Evolutionary conservation across 208 protist species (phyloP).

Genomic region (Acanthamoeba sp.): DNA sequence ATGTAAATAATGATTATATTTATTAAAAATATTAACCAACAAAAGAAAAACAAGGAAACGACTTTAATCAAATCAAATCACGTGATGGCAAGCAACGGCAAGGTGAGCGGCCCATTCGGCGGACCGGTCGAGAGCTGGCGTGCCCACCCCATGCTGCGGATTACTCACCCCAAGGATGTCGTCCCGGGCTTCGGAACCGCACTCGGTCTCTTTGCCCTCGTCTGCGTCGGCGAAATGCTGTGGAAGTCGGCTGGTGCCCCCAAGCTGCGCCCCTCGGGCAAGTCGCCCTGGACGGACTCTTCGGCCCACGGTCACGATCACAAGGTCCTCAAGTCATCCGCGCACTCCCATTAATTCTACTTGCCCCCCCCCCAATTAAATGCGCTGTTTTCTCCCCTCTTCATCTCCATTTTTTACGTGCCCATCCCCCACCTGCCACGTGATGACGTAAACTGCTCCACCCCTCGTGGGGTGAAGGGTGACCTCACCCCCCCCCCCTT

Average conservation of each 20-base stretch:
- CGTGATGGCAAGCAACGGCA: neutral
- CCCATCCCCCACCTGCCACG: no score
- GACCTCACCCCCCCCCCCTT: no score
- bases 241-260: slow-evolving; percentile 18
- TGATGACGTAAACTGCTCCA: no score
- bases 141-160: neutral
- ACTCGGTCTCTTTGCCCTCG: neutral
- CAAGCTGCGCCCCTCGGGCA: slow-evolving; percentile 6
- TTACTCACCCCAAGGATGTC: neutral
- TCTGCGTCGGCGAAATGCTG: slow-evolving; percentile 19
- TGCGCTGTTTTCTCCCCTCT: no score
- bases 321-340: neutral
- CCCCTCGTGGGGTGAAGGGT: no score
- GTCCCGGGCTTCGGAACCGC: slow-evolving; percentile 33
- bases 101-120: slow-evolving; percentile 25
- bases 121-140: slow-evolving; percentile 13
- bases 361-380: no score
- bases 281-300: neutral
- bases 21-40: neutral
- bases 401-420: no score
- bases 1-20: no score
- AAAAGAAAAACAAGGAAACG: neutral
- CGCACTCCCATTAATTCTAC: neutral
- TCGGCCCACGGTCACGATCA: neutral
- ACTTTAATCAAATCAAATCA: neutral